Base-by-base conservation (phyloP, 805 yeast genomes). In the Metschnikowia amazonensis region DNA sequence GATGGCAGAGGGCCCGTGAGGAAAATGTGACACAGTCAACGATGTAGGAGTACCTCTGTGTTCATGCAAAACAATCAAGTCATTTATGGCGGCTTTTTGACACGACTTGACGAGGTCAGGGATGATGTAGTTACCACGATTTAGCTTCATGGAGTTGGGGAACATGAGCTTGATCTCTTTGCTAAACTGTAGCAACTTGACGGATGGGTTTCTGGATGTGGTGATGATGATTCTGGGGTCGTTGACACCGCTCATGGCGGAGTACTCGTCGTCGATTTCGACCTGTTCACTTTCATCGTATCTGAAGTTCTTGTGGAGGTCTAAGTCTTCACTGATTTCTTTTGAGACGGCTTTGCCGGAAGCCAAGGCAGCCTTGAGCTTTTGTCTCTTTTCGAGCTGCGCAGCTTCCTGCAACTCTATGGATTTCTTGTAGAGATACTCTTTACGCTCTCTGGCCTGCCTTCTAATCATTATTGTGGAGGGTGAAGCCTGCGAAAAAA, bases 31-130 rank as follows among this genome's bases (percentile, higher is more conserved):
- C 23, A 94, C 70, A 1, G 98, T 92, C 48, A 94, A 60, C 1
- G 97, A 87, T 0, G 97, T 90, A 43, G 99, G 99, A 0, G 88
- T 92, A 79, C 99, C 99, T 67, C 99, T 78, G 67, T 94, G 99
- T 63, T 94, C 99, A 63, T 94, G 98, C 18, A 94, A 68, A 3
- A 94, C 76, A 20, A 94, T 72, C 55, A 94, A 68, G 63, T 94
- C 99, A 1, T 94, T 84, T 8, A 92, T 81, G 14, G 86, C 86
- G 0, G 92, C 81, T 43, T 83, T 70, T 48, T 85, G 79, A 66
- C 97, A 89, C 1, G 96, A 88, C 38, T 82, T 79, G 3, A 89
- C 95, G 37, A 94, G 69, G 42, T 85, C 84, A 1, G 96, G 84
- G 74, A 94, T 80, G 44, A 94, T 78, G 49, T 90, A 84, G 57